Evolutionary conservation across 2,329 filamentous ascomycete genomes (phyloP).

Genomic region (Lachnellula occidentalis): DNA sequence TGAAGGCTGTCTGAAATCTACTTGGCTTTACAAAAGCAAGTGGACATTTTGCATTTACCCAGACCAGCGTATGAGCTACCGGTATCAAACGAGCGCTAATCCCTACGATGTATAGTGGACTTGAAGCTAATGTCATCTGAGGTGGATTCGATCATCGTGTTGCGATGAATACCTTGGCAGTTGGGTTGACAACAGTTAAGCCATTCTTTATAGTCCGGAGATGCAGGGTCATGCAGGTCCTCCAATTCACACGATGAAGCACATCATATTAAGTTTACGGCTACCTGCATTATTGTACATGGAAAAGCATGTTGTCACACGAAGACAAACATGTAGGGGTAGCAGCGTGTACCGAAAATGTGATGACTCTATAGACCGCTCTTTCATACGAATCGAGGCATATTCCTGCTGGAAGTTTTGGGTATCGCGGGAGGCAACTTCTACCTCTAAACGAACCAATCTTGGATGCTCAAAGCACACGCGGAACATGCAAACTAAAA

Average conservation of each 20-base stretch:
- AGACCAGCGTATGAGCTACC: not conserved
- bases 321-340: not conserved
- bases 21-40: not conserved
- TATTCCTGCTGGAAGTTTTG: conserved; percentile 1
- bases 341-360: not conserved
- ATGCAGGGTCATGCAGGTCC: not conserved
- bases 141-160: not conserved
- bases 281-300: not conserved
- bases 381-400: conserved; percentile 1
- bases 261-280: not conserved
- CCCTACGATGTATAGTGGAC: not conserved
- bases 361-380: conserved; percentile 1
- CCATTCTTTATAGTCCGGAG: not conserved
- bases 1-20: not conserved
- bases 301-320: not conserved
- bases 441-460: not conserved
- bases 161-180: not conserved
- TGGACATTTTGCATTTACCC: not conserved
- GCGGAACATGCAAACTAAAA: not conserved
- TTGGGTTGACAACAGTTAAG: no score
- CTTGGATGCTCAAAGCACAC: not conserved
- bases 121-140: not conserved
- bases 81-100: not conserved
- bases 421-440: not conserved
- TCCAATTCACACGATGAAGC: no score